These are phyloP conservation scores for Dioscorea cayenensis DNA, from an alignment of 116 monocot genomes.

Conservation along the genomic window DNA sequence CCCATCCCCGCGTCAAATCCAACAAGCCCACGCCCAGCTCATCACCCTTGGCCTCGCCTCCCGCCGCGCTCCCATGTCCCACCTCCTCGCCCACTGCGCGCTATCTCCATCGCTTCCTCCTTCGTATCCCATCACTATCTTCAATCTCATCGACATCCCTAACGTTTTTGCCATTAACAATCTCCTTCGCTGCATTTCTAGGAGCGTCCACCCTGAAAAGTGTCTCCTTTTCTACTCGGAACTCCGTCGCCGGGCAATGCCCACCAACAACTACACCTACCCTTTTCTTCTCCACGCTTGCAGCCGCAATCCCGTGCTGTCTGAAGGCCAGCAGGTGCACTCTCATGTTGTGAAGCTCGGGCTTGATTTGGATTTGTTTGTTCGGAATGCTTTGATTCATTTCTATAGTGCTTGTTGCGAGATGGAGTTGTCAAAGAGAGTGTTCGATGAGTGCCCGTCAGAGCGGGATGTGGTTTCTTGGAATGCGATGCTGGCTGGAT, in stretches of 20 bases:
- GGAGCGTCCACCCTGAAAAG: not conserved
- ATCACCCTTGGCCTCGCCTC: not conserved
- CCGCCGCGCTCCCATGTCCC: not conserved
- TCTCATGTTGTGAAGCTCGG: constrained; percentile 43
- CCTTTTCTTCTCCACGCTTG: constrained; percentile 53
- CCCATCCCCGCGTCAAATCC: constrained; percentile 12
- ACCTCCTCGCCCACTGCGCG: not conserved
- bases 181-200: not conserved
- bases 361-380: constrained; percentile 36
- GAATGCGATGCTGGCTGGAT: constrained; percentile 62
- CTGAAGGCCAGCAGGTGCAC: constrained; percentile 58
- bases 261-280: constrained; percentile 6
- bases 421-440: constrained; percentile 19
- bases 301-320: constrained; percentile 12
- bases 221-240: constrained; percentile 27
- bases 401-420: constrained; percentile 42
- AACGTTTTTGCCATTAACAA: constrained; percentile 16
- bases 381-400: constrained; percentile 53
- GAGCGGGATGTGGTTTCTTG: constrained; percentile 64
- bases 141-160: constrained; percentile 28
- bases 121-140: not conserved
- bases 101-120: not conserved
- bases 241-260: constrained; percentile 30
- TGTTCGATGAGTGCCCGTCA: constrained; percentile 51
- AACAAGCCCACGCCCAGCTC: constrained; percentile 1